Evolutionary conservation across 257 asterid species (phyloP).

Genomic region (Knoxia roxburghii): DNA sequence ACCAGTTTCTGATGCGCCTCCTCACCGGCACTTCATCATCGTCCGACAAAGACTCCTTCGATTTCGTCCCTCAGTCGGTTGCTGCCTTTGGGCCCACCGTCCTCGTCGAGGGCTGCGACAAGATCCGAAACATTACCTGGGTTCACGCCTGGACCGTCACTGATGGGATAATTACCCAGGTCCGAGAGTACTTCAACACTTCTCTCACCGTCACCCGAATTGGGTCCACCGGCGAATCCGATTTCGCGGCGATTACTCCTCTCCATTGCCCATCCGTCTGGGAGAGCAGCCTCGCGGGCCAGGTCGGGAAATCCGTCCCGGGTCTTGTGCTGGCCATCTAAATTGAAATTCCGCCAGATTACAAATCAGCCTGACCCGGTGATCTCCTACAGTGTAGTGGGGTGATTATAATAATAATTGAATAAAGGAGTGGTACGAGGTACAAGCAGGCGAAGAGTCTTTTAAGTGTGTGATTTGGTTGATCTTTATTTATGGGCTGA

Average conservation of each 20-base stretch:
- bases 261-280: constrained; percentile 72
- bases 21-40: constrained; percentile 64
- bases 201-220: constrained; percentile 82
- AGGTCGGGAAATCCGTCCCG: constrained; percentile 85
- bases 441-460: constrained; percentile 9
- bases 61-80: constrained; percentile 58
- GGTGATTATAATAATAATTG: background rate
- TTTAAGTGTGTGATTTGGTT: constrained; percentile 6
- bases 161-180: constrained; percentile 95
- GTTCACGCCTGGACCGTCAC: constrained; percentile 98
- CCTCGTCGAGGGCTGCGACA: constrained; percentile 78
- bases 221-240: constrained; percentile 35
- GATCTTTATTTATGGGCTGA: constrained; percentile 28
- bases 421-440: constrained; percentile 7
- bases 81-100: constrained; percentile 78
- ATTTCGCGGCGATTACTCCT: constrained; percentile 26
- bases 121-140: constrained; percentile 63
- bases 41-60: constrained; percentile 32
- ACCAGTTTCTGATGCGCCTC: constrained; percentile 95
- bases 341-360: background rate
- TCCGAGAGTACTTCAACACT: constrained; percentile 90
- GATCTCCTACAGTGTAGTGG: background rate
- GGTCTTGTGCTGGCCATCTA: constrained; percentile 73
- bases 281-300: constrained; percentile 77
- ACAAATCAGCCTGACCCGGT: background rate